These are phyloP conservation scores for Colletotrichum shisoi DNA, from an alignment of 2,329 filamentous ascomycete species.

Conservation along the genomic window DNA sequence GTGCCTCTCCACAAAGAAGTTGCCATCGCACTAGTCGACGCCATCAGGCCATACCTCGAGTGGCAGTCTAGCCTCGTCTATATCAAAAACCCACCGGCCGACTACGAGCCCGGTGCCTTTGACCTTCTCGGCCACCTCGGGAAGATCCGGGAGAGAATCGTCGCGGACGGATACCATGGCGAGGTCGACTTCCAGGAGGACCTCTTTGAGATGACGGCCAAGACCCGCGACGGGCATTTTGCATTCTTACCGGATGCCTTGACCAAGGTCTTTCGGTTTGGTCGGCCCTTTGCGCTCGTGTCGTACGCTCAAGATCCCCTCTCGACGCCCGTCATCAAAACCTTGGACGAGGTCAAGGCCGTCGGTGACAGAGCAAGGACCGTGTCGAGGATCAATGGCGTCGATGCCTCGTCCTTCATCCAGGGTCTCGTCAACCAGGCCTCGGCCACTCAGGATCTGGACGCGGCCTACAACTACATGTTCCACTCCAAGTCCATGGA, in stretches of 20 bases:
- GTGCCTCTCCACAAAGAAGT: slow-evolving; percentile 49
- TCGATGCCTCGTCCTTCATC: slow-evolving; percentile 42
- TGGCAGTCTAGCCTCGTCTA: slow-evolving; percentile 59
- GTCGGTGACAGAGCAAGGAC: slow-evolving; percentile 40
- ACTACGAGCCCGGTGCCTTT: slow-evolving; percentile 47
- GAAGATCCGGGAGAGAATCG: slow-evolving; percentile 46
- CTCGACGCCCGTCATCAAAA: slow-evolving; percentile 56
- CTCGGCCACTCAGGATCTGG: slow-evolving; percentile 42
- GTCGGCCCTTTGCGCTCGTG: slow-evolving; percentile 51
- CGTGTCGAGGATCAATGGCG: slow-evolving; percentile 43
- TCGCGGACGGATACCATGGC: slow-evolving; percentile 48
- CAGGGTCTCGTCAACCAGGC: slow-evolving; percentile 37
- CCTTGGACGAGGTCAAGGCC: slow-evolving; percentile 51
- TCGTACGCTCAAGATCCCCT: slow-evolving; percentile 49
- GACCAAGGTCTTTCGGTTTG: slow-evolving; percentile 49
- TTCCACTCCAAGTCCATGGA: slow-evolving; percentile 45
- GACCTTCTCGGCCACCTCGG: slow-evolving; percentile 39
- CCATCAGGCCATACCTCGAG: slow-evolving; percentile 52
- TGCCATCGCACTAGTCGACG: slow-evolving; percentile 48
- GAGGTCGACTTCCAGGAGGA: slow-evolving; percentile 54
- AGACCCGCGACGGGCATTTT: slow-evolving; percentile 54
- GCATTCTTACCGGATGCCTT: slow-evolving; percentile 53
- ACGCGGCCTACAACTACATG: slow-evolving; percentile 51
- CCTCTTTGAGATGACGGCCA: slow-evolving; percentile 51
- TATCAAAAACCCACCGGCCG: slow-evolving; percentile 59